Conservation (phyloP, 2,329 filamentous ascomycete species). For the Aspergillus thermomutatus region DNA sequence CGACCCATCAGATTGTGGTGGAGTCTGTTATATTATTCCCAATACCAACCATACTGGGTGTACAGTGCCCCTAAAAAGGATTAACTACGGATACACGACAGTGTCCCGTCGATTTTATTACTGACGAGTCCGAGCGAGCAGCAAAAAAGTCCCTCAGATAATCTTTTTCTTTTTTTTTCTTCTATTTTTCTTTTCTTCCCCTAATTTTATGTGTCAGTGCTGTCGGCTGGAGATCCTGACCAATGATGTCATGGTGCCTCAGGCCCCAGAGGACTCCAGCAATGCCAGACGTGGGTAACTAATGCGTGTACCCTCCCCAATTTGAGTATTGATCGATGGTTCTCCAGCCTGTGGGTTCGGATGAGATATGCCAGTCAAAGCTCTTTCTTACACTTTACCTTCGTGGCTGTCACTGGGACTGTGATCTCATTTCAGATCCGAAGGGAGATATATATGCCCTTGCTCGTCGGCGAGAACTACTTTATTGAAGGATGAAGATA, state of each 20-base stretch:
- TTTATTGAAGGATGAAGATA: background rate
- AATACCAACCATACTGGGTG: slow-evolving; percentile 9
- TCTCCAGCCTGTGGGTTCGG: slow-evolving; percentile 3
- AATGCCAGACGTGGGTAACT: background rate
- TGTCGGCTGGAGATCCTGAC: background rate
- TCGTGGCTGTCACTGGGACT: background rate
- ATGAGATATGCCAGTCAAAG: slow-evolving; percentile 1
- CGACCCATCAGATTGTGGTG: slow-evolving; percentile 11
- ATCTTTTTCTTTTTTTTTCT: background rate
- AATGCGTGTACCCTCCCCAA: too few species aligned
- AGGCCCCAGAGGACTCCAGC: background rate
- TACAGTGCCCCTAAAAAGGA: background rate
- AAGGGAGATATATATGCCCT: slow-evolving; percentile 3
- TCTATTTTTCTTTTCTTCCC: background rate
- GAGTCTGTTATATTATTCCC: slow-evolving; percentile 4
- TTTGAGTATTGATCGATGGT: background rate
- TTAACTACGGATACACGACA: background rate
- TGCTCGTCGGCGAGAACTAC: background rate
- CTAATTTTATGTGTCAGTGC: background rate
- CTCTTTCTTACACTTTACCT: background rate
- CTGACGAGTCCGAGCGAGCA: background rate
- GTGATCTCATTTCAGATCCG: slow-evolving; percentile 12
- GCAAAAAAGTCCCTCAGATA: background rate
- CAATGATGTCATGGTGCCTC: background rate
- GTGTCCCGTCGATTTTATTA: background rate